Conservation (phyloP, 2,329 filamentous ascomycete genomes). For the Fusarium abutilonis region DNA sequence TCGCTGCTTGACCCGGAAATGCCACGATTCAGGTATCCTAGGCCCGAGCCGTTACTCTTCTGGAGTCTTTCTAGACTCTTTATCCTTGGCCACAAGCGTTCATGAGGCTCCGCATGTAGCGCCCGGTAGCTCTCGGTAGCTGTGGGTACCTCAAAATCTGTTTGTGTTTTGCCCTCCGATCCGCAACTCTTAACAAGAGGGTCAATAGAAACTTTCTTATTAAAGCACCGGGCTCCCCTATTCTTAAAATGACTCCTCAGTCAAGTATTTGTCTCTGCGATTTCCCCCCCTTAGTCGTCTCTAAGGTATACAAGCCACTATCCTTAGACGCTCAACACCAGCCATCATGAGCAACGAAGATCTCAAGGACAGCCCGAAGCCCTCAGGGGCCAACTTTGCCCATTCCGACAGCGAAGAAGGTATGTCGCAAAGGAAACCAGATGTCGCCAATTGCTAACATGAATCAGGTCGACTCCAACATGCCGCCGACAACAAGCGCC, state of each 20-base stretch:
- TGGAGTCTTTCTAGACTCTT: slow-evolving; percentile 41
- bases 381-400: slow-evolving; percentile 27
- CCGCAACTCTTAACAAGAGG: not conserved
- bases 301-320: not conserved
- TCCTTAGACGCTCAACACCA: not conserved
- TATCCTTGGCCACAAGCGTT: slow-evolving; percentile 5
- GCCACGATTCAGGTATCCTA: slow-evolving; percentile 29
- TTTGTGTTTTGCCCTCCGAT: slow-evolving; percentile 31
- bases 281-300: too few relatives aligned
- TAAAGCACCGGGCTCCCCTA: slow-evolving; percentile 24
- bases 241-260: slow-evolving; percentile 2
- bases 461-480: slow-evolving; percentile 47
- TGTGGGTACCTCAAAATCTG: slow-evolving; percentile 17
- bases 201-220: slow-evolving; percentile 15
- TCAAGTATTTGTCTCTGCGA: slow-evolving; percentile 4
- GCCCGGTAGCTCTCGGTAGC: not conserved
- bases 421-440: slow-evolving; percentile 2
- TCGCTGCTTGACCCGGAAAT: slow-evolving; percentile 29
- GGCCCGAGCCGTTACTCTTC: slow-evolving; percentile 34
- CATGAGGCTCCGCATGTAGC: slow-evolving; percentile 12
- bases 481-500: slow-evolving; percentile 60
- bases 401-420: slow-evolving; percentile 41
- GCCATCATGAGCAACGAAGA: slow-evolving; percentile 38
- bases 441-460: not conserved
- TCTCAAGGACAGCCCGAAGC: slow-evolving; percentile 29